Percentiles rank a stretch among this genome's conserved stretches.
These are phyloP conservation scores for Pisolithus albus DNA, from an alignment of 768 basidiomycete species.

Conservation along the genomic window DNA sequence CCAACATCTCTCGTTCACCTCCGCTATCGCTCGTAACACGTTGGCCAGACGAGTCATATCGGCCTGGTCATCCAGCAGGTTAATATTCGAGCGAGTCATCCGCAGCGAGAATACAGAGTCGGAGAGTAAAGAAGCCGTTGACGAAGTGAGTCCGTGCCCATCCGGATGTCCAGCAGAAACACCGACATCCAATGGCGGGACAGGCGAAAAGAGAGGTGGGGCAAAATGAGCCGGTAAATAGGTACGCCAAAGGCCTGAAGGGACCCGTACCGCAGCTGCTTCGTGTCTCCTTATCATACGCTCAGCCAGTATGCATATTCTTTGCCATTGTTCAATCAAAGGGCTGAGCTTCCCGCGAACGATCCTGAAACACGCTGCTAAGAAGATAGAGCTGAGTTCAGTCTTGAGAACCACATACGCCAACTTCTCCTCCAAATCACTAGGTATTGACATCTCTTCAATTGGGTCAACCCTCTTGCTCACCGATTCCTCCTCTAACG, in stretches of 20 bases:
- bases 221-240: slow-evolving; percentile 66
- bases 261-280: slow-evolving; percentile 80
- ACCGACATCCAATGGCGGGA: slow-evolving; percentile 26
- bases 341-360: slow-evolving; percentile 70
- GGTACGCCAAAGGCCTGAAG: slow-evolving; percentile 53
- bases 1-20: slow-evolving; percentile 79
- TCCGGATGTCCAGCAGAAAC: slow-evolving; percentile 21
- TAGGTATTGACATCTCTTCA: slow-evolving; percentile 90
- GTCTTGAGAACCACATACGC: slow-evolving; percentile 36
- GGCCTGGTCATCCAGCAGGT: slow-evolving; percentile 48
- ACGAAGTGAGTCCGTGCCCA: slow-evolving; percentile 11
- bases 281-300: slow-evolving; percentile 85
- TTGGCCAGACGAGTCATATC: slow-evolving; percentile 81
- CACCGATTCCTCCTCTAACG: slow-evolving; percentile 81
- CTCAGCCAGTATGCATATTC: slow-evolving; percentile 80
- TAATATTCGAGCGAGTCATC: slow-evolving; percentile 12
- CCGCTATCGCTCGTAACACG: slow-evolving; percentile 68
- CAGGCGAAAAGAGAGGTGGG: slow-evolving; percentile 44
- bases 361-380: slow-evolving; percentile 37
- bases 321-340: slow-evolving; percentile 88
- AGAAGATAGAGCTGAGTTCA: neutral
- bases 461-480: slow-evolving; percentile 72
- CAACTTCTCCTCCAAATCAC: slow-evolving; percentile 88
- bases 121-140: slow-evolving; percentile 9
- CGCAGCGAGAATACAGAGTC: slow-evolving; percentile 10